Evolutionary conservation across 2,329 filamentous ascomycete species (phyloP).

Genomic region (Proliferodiscus dingleyae): DNA sequence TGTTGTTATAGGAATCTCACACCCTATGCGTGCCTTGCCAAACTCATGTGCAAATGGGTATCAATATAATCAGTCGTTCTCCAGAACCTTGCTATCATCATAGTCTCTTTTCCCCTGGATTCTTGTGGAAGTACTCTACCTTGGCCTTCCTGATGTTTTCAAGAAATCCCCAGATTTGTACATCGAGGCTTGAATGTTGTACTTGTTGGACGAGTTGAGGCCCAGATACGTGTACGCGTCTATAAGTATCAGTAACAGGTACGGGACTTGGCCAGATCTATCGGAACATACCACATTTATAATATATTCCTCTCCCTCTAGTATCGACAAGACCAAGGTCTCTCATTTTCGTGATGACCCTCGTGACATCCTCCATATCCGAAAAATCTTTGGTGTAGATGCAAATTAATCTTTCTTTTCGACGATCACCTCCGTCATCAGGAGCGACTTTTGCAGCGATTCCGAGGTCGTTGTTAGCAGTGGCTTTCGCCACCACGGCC

Average conservation of each 20-base stretch:
- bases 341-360: constrained; percentile 60
- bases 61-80: constrained; percentile 15
- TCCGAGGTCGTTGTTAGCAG: constrained; percentile 65
- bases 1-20: too few species aligned
- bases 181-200: constrained; percentile 55
- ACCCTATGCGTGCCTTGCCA: too few species aligned
- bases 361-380: constrained; percentile 61
- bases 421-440: constrained; percentile 34
- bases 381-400: constrained; percentile 74
- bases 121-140: constrained; percentile 15
- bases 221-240: constrained; percentile 66
- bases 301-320: constrained; percentile 57
- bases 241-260: constrained; percentile 24
- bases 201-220: constrained; percentile 56
- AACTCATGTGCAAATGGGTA: constrained; percentile 11
- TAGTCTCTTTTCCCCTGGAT: constrained; percentile 21
- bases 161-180: constrained; percentile 43
- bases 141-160: constrained; percentile 12
- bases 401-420: constrained; percentile 58
- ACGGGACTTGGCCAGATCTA: too few species aligned
- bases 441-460: constrained; percentile 69
- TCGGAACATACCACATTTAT: constrained; percentile 52
- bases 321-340: constrained; percentile 55
- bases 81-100: constrained; percentile 10
- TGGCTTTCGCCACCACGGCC: constrained; percentile 61